phyloP scores from a whole-genome alignment of 2,329 filamentous ascomycete genomes.

The Fusarium begoniae region DNA sequence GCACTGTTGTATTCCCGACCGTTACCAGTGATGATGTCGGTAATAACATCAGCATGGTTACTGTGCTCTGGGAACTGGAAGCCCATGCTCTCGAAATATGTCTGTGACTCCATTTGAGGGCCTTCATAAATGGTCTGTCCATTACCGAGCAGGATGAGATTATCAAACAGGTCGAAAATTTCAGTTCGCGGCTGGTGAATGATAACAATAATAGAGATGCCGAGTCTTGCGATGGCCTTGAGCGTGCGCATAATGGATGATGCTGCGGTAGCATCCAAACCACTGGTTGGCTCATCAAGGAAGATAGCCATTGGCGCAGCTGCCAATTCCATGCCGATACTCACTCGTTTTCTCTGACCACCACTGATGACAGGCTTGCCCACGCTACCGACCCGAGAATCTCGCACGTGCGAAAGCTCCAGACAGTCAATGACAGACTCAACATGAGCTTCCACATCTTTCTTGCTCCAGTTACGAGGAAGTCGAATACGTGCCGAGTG shows the following conservation, averaged over 20 bases:
- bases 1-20: slow-evolving; percentile 59
- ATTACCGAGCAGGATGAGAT: slow-evolving; percentile 63
- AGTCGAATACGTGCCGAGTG: slow-evolving; percentile 66
- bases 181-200: slow-evolving; percentile 69
- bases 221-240: slow-evolving; percentile 61
- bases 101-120: slow-evolving; percentile 52
- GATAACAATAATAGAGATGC: slow-evolving; percentile 66
- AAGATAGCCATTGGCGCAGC: slow-evolving; percentile 66
- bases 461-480: slow-evolving; percentile 59
- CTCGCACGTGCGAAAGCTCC: slow-evolving; percentile 60
- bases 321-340: slow-evolving; percentile 67
- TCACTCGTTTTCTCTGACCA: slow-evolving; percentile 66
- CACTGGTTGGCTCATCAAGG: slow-evolving; percentile 63
- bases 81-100: slow-evolving; percentile 62
- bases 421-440: slow-evolving; percentile 65
- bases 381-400: slow-evolving; percentile 61
- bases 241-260: slow-evolving; percentile 65
- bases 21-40: slow-evolving; percentile 70
- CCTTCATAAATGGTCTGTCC: slow-evolving; percentile 66
- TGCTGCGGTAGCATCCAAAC: slow-evolving; percentile 64
- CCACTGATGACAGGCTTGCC: slow-evolving; percentile 63
- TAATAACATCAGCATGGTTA: slow-evolving; percentile 66
- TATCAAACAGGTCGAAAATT: slow-evolving; percentile 67
- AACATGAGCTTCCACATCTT: slow-evolving; percentile 62
- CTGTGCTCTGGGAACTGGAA: slow-evolving; percentile 59